Evolutionary conservation across 1,284 basidiomycete genomes (phyloP).

Genomic region (Pisolithus thermaeus): DNA sequence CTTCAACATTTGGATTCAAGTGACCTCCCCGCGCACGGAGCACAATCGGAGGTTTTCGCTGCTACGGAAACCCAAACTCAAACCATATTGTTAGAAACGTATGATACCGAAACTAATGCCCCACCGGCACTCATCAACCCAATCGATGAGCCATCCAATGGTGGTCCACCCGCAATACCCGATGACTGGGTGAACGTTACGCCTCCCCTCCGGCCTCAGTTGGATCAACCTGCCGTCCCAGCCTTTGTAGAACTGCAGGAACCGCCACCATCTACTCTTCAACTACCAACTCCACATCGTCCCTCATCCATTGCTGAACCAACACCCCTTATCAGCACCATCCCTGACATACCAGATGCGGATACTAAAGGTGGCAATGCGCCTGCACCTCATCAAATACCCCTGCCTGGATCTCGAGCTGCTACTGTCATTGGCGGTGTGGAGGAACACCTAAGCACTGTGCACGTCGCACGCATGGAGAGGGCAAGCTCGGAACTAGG

Average conservation of each 20-base stretch:
- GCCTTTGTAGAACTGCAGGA: conserved; percentile 5
- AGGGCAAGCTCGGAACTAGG: conserved; percentile 24
- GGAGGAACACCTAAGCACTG: conserved; percentile 19
- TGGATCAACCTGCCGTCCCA: conserved; percentile 5
- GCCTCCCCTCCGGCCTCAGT: conserved; percentile 2
- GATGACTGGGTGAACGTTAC: conserved; percentile 29
- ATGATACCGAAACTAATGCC: not conserved
- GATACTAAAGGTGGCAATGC: conserved; percentile 3
- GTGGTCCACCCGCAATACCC: conserved; percentile 15
- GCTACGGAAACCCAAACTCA: conserved; percentile 10
- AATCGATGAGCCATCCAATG: conserved; percentile 13
- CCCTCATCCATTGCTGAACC: conserved; percentile 12
- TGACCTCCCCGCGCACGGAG: conserved; percentile 6
- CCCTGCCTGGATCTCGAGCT: conserved; percentile 27
- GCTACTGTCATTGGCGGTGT: conserved; percentile 25
- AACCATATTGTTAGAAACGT: conserved; percentile 6
- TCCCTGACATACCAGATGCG: conserved; percentile 14
- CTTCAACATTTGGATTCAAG: conserved; percentile 12
- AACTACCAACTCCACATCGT: conserved; percentile 3
- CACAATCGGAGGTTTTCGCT: conserved; percentile 1
- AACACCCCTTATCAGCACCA: conserved; percentile 7
- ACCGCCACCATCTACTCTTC: not conserved
- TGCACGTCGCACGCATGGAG: conserved; percentile 9
- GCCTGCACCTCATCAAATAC: conserved; percentile 15
- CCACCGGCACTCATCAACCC: conserved; percentile 3